phyloP scores from a whole-genome alignment of 2,329 filamentous ascomycete genomes.

The Botrytis byssoidea region DNA sequence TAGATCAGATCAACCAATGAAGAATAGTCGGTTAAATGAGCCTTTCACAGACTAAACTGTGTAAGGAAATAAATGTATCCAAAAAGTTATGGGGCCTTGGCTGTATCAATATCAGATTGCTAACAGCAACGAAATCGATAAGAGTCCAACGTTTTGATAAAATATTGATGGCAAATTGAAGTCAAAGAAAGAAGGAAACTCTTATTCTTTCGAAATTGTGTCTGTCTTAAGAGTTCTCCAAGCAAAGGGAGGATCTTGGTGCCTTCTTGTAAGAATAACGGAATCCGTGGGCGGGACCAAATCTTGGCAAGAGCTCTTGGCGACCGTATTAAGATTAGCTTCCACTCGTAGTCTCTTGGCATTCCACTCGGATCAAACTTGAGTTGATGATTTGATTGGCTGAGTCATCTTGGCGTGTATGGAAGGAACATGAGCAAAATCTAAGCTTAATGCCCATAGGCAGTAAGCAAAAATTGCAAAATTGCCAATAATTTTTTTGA shows the following conservation, averaged over 20 bases:
- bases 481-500: neutral
- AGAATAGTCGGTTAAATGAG: conserved; percentile 13
- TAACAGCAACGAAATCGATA: neutral
- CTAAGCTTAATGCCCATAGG: neutral
- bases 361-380: conserved; percentile 16
- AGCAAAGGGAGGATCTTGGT: conserved; percentile 15
- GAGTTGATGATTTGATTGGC: conserved; percentile 1
- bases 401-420: neutral
- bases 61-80: neutral
- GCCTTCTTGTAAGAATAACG: conserved; percentile 17
- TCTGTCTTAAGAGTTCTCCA: neutral
- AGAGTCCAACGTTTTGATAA: neutral
- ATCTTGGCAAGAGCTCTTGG: conserved; percentile 10
- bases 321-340: neutral
- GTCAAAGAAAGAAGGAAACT: neutral
- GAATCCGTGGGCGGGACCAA: conserved; percentile 10
- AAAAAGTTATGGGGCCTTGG: neutral
- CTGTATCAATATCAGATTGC: neutral
- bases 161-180: neutral
- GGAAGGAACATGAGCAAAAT: neutral
- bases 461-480: neutral
- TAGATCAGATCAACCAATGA: conserved; percentile 12
- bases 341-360: conserved; percentile 19
- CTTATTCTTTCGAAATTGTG: neutral
- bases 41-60: conserved; percentile 5